phyloP scores from a whole-genome alignment of 1,284 basidiomycete genomes.

The Trichosporon asahii region DNA sequence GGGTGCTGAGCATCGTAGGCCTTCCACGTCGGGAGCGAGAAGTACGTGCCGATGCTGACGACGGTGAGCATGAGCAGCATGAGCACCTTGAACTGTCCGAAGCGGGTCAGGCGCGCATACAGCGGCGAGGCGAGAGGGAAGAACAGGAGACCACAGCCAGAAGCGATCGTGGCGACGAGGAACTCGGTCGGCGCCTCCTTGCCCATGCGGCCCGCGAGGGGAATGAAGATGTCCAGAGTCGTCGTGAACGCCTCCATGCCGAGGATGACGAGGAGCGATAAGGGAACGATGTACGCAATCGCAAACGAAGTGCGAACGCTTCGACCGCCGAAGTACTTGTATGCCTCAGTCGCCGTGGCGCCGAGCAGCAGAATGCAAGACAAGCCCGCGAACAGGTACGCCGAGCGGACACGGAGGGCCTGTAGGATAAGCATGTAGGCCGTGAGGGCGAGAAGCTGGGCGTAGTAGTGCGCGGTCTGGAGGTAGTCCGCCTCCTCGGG shows the following conservation, averaged over 20 bases:
- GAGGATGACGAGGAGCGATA: slow-evolving; percentile 62
- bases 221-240: slow-evolving; percentile 81
- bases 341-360: slow-evolving; percentile 27
- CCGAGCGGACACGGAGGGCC: slow-evolving; percentile 46
- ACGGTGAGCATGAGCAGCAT: slow-evolving; percentile 56
- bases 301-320: background rate
- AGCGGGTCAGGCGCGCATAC: slow-evolving; percentile 64
- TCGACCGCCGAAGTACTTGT: background rate
- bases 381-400: slow-evolving; percentile 50
- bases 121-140: slow-evolving; percentile 63
- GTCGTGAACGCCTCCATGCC: slow-evolving; percentile 68
- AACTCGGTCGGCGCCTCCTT: slow-evolving; percentile 74
- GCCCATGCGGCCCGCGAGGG: slow-evolving; percentile 70
- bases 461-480: slow-evolving; percentile 63
- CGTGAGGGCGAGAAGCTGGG: slow-evolving; percentile 62
- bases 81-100: slow-evolving; percentile 56
- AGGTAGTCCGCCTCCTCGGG: slow-evolving; percentile 41
- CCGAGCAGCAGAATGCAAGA: slow-evolving; percentile 35
- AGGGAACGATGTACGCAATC: slow-evolving; percentile 63
- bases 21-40: slow-evolving; percentile 60
- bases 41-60: slow-evolving; percentile 57
- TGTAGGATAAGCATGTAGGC: slow-evolving; percentile 56
- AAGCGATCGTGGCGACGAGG: slow-evolving; percentile 77
- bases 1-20: slow-evolving; percentile 85
- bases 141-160: slow-evolving; percentile 60